Base-by-base conservation (phyloP, 2,329 filamentous ascomycete species). In the Diaporthe vexans region DNA sequence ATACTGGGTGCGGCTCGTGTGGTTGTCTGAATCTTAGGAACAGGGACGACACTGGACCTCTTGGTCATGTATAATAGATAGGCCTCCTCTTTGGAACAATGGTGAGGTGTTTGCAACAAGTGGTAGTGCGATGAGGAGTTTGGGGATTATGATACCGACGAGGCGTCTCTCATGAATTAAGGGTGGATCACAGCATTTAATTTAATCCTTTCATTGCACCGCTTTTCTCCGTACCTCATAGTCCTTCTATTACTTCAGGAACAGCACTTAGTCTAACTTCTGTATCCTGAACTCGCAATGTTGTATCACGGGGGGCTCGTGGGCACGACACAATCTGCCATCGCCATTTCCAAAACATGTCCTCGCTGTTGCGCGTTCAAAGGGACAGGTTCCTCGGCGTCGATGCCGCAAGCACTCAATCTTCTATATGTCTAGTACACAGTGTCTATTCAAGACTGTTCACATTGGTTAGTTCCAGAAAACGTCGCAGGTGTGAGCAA, bases 71-170 rank as follows among this genome's bases (percentile, higher is more conserved):
- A 67, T 9, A 35, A 51, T 21, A 67, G 29, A 52, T 67, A 35
- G 6, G n/a, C 29, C 43, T 24, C 19, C n/a, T 26, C 46, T 17
- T 67, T 67, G 21, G 33, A n/a, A 26, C 15, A n/a, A n/a, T 6
- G n/a, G 19, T 37, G 59, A 33, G 37, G 33, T 1, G 37, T 11
- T 3, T 21, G 21, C 19, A 35, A 51, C 19, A 37, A 13, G 21
- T 7, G 40, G n/a, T 10, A 51, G 6, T 67, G 43, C 43, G 43
- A 51, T 33, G 29, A 52, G 63, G 63, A 67, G 63, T 67, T 67
- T 40, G 37, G 63, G 63, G 15, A 52, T 67, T 67, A 52, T 37
- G 63, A 67, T 67, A 67, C 63, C 46, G 63, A 67, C 33, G 46
- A 52, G 15, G 48, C 63, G 46, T 67, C 29, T 67, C 26, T 52